Evolutionary conservation across 495 filamentous ascomycete species (phyloP).

Genomic region (Podospora conica): DNA sequence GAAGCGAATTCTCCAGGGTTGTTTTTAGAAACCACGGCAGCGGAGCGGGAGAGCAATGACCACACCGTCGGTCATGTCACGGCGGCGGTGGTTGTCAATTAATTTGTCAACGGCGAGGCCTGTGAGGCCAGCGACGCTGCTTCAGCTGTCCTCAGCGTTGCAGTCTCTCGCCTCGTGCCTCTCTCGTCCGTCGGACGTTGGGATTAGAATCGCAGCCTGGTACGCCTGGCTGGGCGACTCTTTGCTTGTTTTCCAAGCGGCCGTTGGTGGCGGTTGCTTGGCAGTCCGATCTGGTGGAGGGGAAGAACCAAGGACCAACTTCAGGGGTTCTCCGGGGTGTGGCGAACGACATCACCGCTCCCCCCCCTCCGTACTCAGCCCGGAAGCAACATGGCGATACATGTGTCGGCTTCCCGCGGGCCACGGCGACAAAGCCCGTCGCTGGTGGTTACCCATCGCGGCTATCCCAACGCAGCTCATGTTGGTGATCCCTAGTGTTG

Average conservation of each 20-base stretch:
- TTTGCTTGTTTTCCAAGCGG: not conserved
- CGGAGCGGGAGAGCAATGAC: not conserved
- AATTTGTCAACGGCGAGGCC: conserved; percentile 1
- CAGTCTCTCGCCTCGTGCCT: not conserved
- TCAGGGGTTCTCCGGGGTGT: not conserved
- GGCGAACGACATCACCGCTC: not conserved
- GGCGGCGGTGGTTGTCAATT: conserved; percentile 3
- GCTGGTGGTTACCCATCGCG: not conserved
- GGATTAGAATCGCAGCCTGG: not conserved
- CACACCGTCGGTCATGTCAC: not conserved
- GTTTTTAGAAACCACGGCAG: conserved; percentile 12
- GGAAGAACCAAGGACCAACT: not conserved
- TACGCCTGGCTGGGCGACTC: no score
- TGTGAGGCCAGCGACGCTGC: not conserved
- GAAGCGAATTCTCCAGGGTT: conserved; percentile 7
- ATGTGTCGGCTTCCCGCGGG: not conserved
- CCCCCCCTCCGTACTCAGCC: not conserved
- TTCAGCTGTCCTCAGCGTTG: not conserved
- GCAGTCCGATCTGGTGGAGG: not conserved
- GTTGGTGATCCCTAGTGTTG: not conserved
- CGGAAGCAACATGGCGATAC: not conserved
- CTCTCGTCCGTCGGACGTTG: not conserved
- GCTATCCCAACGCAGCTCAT: not conserved
- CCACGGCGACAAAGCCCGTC: not conserved
- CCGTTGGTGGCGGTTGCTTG: conserved; percentile 14